Base-by-base conservation (phyloP, 129 eudicot genomes). In the Tagetes erecta region DNA sequence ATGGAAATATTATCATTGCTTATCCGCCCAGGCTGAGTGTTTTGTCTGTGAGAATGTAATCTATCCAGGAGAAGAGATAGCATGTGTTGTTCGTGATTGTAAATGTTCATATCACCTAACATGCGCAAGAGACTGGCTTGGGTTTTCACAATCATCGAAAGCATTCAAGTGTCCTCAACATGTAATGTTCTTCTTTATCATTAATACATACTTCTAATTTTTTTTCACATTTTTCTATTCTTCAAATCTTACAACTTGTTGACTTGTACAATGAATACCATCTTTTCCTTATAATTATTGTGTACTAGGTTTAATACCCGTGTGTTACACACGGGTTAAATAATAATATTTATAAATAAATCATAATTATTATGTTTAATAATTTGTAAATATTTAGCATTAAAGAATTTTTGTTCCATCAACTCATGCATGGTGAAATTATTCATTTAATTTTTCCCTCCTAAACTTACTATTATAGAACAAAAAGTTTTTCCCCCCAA, bases 101-200 rank as follows among this genome's bases (percentile, higher is more conserved):
- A 74, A 60, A 71, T 78, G 78, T 65, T 76, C 81, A 37, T 94
- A 81, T 80, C 99, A 94, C 78, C 68, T 86, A 33, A 59, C 31
- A 77, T 94, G 99, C 80, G 93, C 88, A 49, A 77, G 59, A 50
- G 78, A 86, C 52, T 78, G 64, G 58, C 85, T 83, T 51, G 82
- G 85, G 49, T 55, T 72, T 42, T 84, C 49, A 45, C 78, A 86
- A 58, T 81, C 84, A 20, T 70, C 79, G 55, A 84, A 84, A 71
- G 69, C 81, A 59, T 86, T 94, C 76, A 94, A 94, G 79, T 94
- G 99, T 77, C 99, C 93, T 72, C 99, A 85, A 79, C 99, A 94
- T 83, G 99, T 94, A 91, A 75, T 37, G 67, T 71, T 69, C 35
- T 73, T 56, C 0, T 38, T n/a, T 55, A 8, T n/a, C 4, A 3